Evolutionary conservation across 2,329 filamentous ascomycete species (phyloP), one percentile per base, ranked within the genome.

Genomic region (Epichloe typhina): DNA sequence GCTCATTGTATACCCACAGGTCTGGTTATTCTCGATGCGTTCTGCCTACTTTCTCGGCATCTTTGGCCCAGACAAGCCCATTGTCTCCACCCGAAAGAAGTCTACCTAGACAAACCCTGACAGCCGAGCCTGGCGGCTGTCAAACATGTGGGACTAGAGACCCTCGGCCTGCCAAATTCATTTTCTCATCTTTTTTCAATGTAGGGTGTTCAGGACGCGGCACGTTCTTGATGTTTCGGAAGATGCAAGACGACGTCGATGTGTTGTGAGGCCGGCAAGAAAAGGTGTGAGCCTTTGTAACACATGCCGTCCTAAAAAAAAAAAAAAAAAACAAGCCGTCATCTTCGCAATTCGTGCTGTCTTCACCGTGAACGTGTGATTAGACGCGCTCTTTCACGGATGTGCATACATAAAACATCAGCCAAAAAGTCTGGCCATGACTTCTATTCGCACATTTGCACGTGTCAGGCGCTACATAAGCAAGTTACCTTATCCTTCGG

Each of bases 21-120:
- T 65, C 0, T 77, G 79, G 49, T 66, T 86, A 33, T 79, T 80
- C 50, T 49, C 75, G 26, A 75, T 75, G 51, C 72, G 82, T 42
- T 68, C 74, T 17, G 67, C 72, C 15, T 85, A 83, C 61, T 66
- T 86, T 5, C 51, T 73, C 15, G 83, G 82, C 1, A 38, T 75
- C 2, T 83, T 86, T 65, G 82, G 80, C 3, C 66, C 70, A 5
- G 71, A 74, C 54, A 60, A 53, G 33, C 50, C 54, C 26, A 44
- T 47, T 39, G 49, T 46, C 6, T 33, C 39, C 13, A 43, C 44
- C 21, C 45, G 44, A 17, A 64, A 63, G 53, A 67, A 67, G 58
- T 54, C 44, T 12, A 49, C 47, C 26, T 67, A 50, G 58, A 45
- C 12, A 42, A 31, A 40, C 8, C 11, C 31, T 43, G 42, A 42